phyloP scores from a whole-genome alignment of 345 rosid genomes.

The Chamaenerion angustifolium region DNA sequence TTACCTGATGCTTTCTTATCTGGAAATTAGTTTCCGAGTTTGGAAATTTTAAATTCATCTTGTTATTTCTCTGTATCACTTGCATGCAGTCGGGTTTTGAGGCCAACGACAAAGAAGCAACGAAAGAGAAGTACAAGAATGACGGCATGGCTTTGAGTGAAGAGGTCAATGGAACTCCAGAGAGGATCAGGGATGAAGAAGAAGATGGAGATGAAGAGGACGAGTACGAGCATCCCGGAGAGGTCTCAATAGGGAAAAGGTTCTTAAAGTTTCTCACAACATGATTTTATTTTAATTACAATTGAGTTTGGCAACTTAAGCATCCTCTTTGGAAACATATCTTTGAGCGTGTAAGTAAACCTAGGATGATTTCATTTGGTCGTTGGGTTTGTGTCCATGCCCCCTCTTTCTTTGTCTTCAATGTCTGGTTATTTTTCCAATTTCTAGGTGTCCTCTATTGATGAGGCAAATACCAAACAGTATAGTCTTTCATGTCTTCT shows the following conservation, averaged over 20 bases:
- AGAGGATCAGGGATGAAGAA: conserved; percentile 21
- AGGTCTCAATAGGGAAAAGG: conserved; percentile 76
- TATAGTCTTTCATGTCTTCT: too few species aligned
- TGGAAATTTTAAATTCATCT: too few species aligned
- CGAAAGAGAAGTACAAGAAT: conserved; percentile 16
- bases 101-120: conserved; percentile 20
- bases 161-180: conserved; percentile 64
- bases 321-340: not conserved
- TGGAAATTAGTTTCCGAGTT: too few species aligned
- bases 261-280: conserved; percentile 87
- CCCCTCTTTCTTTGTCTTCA: too few species aligned
- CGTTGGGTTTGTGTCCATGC: too few species aligned
- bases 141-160: conserved; percentile 44
- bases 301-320: conserved; percentile 2
- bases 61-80: not conserved
- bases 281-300: conserved; percentile 20
- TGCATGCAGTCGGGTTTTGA: conserved; percentile 20
- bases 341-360: too few species aligned
- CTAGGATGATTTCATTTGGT: too few species aligned
- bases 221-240: conserved; percentile 62
- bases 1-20: too few species aligned
- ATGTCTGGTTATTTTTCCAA: too few species aligned
- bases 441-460: too few species aligned
- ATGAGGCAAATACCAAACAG: too few species aligned
- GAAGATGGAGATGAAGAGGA: conserved; percentile 41